Evolutionary conservation across 139 green algal species (phyloP), one percentile per base, ranked within the genome.

Genomic region (Chlorella sp.): DNA sequence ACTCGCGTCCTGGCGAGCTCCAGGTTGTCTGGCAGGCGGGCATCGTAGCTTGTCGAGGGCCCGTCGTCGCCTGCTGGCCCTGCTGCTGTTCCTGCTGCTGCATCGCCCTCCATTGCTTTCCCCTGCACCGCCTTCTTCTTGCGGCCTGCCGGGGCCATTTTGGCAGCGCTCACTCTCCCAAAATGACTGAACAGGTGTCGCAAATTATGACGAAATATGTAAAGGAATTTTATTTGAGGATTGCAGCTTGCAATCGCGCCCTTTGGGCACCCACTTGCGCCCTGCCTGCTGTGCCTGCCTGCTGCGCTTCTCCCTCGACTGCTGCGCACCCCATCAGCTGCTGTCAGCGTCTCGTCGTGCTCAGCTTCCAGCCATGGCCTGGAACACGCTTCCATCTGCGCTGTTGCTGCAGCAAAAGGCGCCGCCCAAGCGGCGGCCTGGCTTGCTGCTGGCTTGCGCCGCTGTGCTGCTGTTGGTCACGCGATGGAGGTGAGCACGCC

Each of bases 1-100:
- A 98, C 92, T 36, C 96, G 94, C 0, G 93, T 95, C 1, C 89
- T 85, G 86, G 96, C 94, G 19, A 91, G 83, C 78, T 96, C 88
- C 57, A 98, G 60, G 11, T 95, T 77, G 28, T 95, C 92, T 2
- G 95, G 93, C 32, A 97, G 53, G 32, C 26, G 24, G 53, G 53
- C 53, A 36, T 88, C n/a, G 66, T 81, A 87, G 60, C 60, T 66
- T 39, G 60, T 64, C n/a, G 75, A 78, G 57, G 86, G 75, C 21
- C n/a, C 86, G 69, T 66, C 71, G 21, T 85, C 86, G 15, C 14
- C 75, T 81, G 75, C 75, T 28, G 21, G 5, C 21, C 7, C 64
- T 14, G 64, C 64, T 14, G 64, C 64, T 2, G 73, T n/a, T 61
- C 22, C 78, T 83, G 71, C 36, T 66, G 3, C n/a, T 22, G 30